Conservation (phyloP, 768 basidiomycete genomes). For the Pisolithus sp. region DNA sequence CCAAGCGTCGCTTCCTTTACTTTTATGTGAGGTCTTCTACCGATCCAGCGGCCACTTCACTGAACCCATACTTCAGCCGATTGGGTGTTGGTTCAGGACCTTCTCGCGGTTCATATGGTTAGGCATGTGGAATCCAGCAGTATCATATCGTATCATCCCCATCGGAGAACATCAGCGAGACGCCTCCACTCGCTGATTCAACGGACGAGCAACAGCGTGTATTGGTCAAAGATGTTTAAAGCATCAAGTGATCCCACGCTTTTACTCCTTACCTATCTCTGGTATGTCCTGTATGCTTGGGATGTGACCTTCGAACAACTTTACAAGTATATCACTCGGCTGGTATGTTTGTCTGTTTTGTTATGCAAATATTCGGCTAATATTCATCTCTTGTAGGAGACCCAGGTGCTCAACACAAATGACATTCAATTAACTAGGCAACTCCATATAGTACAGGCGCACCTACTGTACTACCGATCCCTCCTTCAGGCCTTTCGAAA, state of each 20-base stretch:
- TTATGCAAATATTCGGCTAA: not conserved
- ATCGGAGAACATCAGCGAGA: conserved; percentile 14
- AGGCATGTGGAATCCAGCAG: conserved; percentile 17
- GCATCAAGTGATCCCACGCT: conserved; percentile 45
- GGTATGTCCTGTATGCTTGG: conserved; percentile 60
- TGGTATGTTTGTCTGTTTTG: conserved; percentile 42
- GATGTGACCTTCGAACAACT: conserved; percentile 51
- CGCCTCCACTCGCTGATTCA: conserved; percentile 24
- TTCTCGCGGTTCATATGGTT: conserved; percentile 50
- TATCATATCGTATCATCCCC: conserved; percentile 27
- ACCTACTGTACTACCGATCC: conserved; percentile 48
- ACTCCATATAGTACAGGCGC: conserved; percentile 51
- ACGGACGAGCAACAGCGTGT: conserved; percentile 27
- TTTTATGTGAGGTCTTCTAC: conserved; percentile 21
- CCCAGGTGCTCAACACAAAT: conserved; percentile 33
- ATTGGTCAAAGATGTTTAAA: conserved; percentile 24
- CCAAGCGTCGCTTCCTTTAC: conserved; percentile 39
- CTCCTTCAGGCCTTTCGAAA: conserved; percentile 50
- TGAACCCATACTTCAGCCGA: conserved; percentile 9
- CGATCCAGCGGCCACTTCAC: not conserved
- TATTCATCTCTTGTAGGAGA: conserved; percentile 32
- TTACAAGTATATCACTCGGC: conserved; percentile 41
- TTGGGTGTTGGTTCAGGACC: conserved; percentile 33
- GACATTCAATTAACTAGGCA: conserved; percentile 43
- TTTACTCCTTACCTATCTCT: conserved; percentile 44